phyloP scores from a whole-genome alignment of 495 filamentous ascomycete genomes.

The Hypoxylon fuscum region DNA sequence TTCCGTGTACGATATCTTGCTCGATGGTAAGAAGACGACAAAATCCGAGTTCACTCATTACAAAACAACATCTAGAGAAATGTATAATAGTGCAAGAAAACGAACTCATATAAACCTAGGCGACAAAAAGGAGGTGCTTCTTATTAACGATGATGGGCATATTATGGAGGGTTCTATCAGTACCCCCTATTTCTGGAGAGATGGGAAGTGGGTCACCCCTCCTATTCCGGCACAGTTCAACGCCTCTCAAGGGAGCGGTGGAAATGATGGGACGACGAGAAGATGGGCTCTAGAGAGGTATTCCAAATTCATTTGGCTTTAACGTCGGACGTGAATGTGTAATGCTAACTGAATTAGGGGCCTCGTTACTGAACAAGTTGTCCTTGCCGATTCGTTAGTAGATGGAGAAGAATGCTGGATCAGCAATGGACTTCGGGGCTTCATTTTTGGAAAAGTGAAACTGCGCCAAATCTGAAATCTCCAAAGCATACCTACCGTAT shows the following conservation, averaged over 20 bases:
- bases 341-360: conserved; percentile 42
- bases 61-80: conserved; percentile 74
- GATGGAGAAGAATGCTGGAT: conserved; percentile 84
- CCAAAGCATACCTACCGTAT: too few species aligned
- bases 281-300: conserved; percentile 76
- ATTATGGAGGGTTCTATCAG: conserved; percentile 89
- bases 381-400: conserved; percentile 63
- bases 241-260: conserved; percentile 64
- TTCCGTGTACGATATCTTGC: conserved; percentile 57
- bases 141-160: conserved; percentile 71
- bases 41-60: conserved; percentile 74
- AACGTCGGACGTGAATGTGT: neutral
- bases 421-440: conserved; percentile 86
- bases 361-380: conserved; percentile 68
- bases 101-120: conserved; percentile 63
- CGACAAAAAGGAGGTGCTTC: conserved; percentile 73
- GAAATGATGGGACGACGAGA: conserved; percentile 82
- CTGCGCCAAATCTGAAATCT: conserved; percentile 4
- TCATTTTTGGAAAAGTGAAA: conserved; percentile 57
- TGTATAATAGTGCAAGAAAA: conserved; percentile 71
- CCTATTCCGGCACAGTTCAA: conserved; percentile 47
- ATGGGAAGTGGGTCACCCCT: conserved; percentile 74
- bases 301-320: neutral
- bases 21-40: conserved; percentile 62
- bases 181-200: conserved; percentile 79